Evolutionary conservation across 768 basidiomycete species (phyloP), one percentile per base, ranked within the genome.

Genomic region (Auriscalpium orientale): DNA sequence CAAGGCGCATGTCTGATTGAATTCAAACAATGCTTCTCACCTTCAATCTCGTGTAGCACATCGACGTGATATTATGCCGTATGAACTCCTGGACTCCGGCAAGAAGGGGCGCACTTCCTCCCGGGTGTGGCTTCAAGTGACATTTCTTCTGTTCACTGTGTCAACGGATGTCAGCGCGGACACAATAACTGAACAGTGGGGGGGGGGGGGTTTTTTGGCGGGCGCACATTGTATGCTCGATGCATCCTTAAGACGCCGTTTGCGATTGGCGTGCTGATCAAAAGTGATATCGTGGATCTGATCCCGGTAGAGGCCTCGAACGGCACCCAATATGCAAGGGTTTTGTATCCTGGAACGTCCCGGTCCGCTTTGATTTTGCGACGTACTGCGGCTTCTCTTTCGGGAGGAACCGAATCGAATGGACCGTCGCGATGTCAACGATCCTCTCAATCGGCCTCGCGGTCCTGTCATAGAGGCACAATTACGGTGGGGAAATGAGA

Each of bases 331-430:
- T 78, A 78, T 74, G 71, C 6, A 76, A 70, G 6, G 68, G 69
- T 61, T 61, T 83, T 83, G 60, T 82, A 83, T 2, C 80, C 80
- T 58, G 78, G 59, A 74, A 81, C 3, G 76, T 73, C 8, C 77
- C 78, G 0, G 69, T 73, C 22, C 75, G n/a, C 68, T 55, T 76
- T 76, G 54, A 73, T 73, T 36, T 68, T 0, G 70, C 74, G 2
- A 63, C 64, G 56, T 77, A 76, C 20, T 56, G 56, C 51, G 70
- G 58, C 62, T 78, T 79, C 66, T 80, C 78, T 33, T 33, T 75
- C 75, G 0, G 67, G 65, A 1, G 58, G 56, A 8, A 78, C 75
- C 34, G 67, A 65, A 6, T 71, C 66, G 58, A 79, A 78, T 13
- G 75, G 69, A 78, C 57, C 51, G 78, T 69, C 1, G 77, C 77